A percentile compares a stretch with the other conserved stretches of the same genome.
Conservation (phyloP, 2,329 filamentous ascomycete species). For the Trichophyton schoenleinii region DNA sequence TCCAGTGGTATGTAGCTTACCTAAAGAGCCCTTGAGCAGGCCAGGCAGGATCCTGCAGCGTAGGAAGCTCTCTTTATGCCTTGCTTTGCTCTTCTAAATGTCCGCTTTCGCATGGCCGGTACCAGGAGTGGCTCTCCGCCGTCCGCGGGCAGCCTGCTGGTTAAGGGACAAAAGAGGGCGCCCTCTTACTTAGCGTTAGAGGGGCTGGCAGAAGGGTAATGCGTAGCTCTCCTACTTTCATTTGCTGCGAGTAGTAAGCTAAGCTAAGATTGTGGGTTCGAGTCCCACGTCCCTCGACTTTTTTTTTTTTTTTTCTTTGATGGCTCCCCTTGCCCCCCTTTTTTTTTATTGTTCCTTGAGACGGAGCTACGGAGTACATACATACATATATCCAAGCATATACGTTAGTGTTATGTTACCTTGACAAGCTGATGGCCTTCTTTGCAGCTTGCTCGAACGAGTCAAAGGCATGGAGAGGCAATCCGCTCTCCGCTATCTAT, state of each 20-base stretch:
- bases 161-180: background rate
- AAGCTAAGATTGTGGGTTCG: conserved; percentile 16
- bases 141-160: background rate
- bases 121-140: background rate
- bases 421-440: conserved; percentile 50
- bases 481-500: conserved; percentile 52
- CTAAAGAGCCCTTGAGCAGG: no score
- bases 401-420: background rate
- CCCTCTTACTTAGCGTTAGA: conserved; percentile 5
- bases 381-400: background rate
- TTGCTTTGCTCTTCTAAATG: background rate
- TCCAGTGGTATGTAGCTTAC: no score
- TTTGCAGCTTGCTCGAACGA: conserved; percentile 60
- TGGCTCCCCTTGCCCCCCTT: background rate
- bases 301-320: conserved; percentile 5
- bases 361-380: background rate
- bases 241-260: conserved; percentile 6
- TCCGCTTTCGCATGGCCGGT: background rate
- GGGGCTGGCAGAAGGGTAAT: conserved; percentile 16
- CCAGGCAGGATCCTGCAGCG: no score
- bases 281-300: conserved; percentile 14
- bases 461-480: conserved; percentile 59
- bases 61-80: background rate
- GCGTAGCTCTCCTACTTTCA: conserved; percentile 15
- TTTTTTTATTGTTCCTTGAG: background rate